Evolutionary conservation across 106 monocot genomes (phyloP), one percentile per base, ranked within the genome.

Genomic region (Vanilla planifolia): DNA sequence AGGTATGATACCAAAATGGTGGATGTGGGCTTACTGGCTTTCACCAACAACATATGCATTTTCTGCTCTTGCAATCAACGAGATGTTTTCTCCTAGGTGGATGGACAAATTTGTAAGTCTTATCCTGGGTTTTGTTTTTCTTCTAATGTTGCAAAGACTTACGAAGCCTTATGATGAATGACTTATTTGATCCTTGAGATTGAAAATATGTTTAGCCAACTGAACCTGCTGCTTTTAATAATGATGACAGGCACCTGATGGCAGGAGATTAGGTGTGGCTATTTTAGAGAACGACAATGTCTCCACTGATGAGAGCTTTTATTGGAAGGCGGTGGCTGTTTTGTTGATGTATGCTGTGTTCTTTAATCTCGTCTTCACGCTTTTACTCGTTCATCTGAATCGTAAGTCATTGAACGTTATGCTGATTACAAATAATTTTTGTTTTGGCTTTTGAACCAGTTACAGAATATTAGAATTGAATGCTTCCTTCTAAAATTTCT

Each of bases 11-110:
- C 78, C 81, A 36, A 82, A 79, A 42, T 91, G 89, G 89, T 85
- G 85, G 85, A 81, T 78, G 7, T 89, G 85, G 89, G 89, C 75
- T 17, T 81, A 79, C 46, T 79, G 85, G 85, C 14, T 63, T 51
- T 85, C 85, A 2, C 89, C 89, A 7, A 43, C 80, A n/a, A 67
- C 69, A 13, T 85, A 89, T 37, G 85, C 57, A 48, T 81, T 78
- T 34, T 79, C 81, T 65, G 77, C 85, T 25, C 36, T 89, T 22
- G 60, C 72, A 25, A 77, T 85, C 23, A 89, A 89, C 68, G 89
- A 89, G 60, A 79, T 85, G 8, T 69, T 78, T 14, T 75, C 84
- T 59, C 74, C 83, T 8, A 79, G 88, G 34, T 89, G 88, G 88
- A 84, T 80, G 85, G 43, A 77, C 55, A 60, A 17, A 59, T 5